phyloP scores from a whole-genome alignment of 768 basidiomycete genomes.

The Trametes villosa region DNA sequence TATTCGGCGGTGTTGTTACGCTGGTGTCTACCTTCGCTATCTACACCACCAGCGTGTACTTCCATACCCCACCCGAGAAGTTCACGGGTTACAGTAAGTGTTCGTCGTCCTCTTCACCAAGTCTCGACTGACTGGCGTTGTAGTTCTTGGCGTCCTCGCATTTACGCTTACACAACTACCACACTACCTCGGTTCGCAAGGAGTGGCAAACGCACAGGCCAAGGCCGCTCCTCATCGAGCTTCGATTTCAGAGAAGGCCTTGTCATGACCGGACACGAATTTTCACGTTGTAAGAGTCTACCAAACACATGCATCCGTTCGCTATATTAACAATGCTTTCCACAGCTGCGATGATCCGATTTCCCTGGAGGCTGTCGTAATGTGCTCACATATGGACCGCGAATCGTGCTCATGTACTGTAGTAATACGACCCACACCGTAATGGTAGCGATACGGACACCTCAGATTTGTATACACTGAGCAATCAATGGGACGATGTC shows the following conservation, averaged over 20 bases:
- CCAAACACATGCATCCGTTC: too few species aligned
- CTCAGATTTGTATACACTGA: too few species aligned
- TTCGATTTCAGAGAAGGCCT: neutral
- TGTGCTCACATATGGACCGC: too few species aligned
- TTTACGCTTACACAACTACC: slow-evolving; percentile 8
- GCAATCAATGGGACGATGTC: too few species aligned
- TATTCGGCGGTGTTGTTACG: slow-evolving; percentile 51
- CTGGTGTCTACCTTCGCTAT: slow-evolving; percentile 73
- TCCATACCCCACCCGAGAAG: slow-evolving; percentile 90
- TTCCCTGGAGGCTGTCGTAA: too few species aligned
- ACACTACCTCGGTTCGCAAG: neutral
- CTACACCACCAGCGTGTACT: slow-evolving; percentile 85
- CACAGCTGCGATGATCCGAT: too few species aligned
- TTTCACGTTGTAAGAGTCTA: too few species aligned
- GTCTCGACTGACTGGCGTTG: neutral
- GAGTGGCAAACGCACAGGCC: neutral
- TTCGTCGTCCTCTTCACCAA: neutral
- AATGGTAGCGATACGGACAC: too few species aligned
- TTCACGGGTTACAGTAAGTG: slow-evolving; percentile 79
- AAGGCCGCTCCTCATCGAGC: neutral
- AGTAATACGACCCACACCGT: too few species aligned
- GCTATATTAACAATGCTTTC: too few species aligned
- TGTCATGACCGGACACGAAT: neutral
- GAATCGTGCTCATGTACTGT: too few species aligned
- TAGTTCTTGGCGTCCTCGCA: slow-evolving; percentile 3